These are phyloP conservation scores for Deuterostichococcus epilithicus DNA, from an alignment of 139 green algal species.

Conservation along the genomic window DNA sequence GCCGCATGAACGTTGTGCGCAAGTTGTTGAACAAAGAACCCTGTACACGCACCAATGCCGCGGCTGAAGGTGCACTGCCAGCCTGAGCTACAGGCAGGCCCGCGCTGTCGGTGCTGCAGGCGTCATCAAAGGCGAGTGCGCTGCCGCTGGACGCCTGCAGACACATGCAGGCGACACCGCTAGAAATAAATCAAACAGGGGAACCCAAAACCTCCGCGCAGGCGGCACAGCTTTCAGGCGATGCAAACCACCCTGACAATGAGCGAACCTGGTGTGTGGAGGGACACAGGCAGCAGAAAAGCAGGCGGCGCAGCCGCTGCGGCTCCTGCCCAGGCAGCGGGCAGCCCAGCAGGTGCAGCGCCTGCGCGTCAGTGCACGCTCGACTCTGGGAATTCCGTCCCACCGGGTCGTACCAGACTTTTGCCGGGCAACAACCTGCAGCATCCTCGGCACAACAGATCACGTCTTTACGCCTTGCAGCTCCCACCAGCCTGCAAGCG, in stretches of 20 bases:
- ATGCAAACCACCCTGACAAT: not conserved
- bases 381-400: too few relatives aligned
- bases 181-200: too few relatives aligned
- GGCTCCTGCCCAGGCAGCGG: conserved; percentile 30
- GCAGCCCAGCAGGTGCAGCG: conserved; percentile 29
- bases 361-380: too few relatives aligned
- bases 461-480: conserved; percentile 14
- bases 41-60: not conserved
- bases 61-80: too few relatives aligned
- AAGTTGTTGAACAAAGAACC: not conserved
- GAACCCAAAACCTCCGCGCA: not conserved
- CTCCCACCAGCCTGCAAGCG: not conserved
- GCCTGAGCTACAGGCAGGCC: too few relatives aligned
- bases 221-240: not conserved
- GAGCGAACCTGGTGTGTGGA: not conserved
- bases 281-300: not conserved
- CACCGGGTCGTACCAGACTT: too few relatives aligned
- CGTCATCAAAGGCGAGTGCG: not conserved
- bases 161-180: not conserved
- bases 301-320: not conserved
- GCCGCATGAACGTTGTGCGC: not conserved
- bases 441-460: not conserved
- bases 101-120: too few relatives aligned
- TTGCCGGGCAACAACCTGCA: not conserved
- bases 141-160: not conserved